Conservation (phyloP, 1,284 basidiomycete genomes). For the Pseudomicrostroma phylloplanum region DNA sequence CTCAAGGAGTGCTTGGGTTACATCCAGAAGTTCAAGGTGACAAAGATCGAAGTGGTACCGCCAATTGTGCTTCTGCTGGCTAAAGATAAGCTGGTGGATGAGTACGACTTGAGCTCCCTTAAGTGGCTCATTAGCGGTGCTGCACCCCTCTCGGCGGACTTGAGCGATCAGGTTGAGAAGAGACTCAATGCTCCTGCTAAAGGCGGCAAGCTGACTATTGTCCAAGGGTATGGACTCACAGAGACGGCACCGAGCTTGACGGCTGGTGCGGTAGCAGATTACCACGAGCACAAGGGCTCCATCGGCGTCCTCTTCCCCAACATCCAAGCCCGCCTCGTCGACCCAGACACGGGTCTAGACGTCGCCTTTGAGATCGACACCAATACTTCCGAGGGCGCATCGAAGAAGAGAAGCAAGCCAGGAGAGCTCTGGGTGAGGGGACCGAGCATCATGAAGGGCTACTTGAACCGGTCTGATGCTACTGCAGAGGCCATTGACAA, state of each 20-base stretch:
- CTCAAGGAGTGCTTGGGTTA: conserved; percentile 64
- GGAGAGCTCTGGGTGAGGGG: conserved; percentile 79
- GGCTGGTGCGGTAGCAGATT: conserved; percentile 30
- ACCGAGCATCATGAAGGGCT: conserved; percentile 63
- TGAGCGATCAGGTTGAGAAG: conserved; percentile 59
- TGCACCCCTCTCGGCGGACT: conserved; percentile 67
- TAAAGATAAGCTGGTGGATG: conserved; percentile 67
- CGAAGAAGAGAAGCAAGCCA: conserved; percentile 50
- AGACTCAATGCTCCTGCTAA: conserved; percentile 51
- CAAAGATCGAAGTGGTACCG: conserved; percentile 67
- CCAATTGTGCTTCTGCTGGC: conserved; percentile 71
- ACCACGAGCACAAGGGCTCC: conserved; percentile 38
- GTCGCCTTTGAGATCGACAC: conserved; percentile 54
- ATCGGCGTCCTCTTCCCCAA: conserved; percentile 68
- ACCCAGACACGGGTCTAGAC: conserved; percentile 50
- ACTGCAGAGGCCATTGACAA: conserved; percentile 64
- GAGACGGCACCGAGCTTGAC: conserved; percentile 64
- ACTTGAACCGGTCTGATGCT: conserved; percentile 57
- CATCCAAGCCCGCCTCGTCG: conserved; percentile 68
- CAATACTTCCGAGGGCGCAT: conserved; percentile 39
- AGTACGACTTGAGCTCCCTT: conserved; percentile 65
- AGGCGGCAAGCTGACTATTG: conserved; percentile 22
- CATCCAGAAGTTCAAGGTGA: conserved; percentile 64
- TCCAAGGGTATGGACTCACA: conserved; percentile 64
- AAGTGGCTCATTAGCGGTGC: conserved; percentile 67